These are phyloP conservation scores for Fusarium abutilonis DNA, from an alignment of 2,329 filamentous ascomycete species.

Conservation along the genomic window DNA sequence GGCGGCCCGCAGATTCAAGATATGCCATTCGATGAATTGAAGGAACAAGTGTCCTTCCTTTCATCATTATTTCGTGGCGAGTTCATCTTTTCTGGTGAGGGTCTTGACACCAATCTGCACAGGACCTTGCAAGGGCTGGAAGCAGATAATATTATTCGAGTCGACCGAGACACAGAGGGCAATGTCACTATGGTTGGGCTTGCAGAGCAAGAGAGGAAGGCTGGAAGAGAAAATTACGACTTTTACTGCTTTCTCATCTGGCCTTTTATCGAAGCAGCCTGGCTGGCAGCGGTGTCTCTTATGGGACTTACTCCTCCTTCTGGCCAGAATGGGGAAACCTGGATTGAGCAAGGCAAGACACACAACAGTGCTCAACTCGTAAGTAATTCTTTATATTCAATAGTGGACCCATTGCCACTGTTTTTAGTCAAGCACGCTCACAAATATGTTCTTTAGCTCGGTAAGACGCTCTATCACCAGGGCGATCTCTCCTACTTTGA, in stretches of 20 bases:
- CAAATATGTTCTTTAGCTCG: constrained; percentile 64
- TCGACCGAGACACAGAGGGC: constrained; percentile 66
- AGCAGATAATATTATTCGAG: constrained; percentile 77
- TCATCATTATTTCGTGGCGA: constrained; percentile 94
- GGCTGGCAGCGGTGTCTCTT: constrained; percentile 88
- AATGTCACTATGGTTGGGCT: constrained; percentile 76
- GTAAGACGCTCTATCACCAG: constrained; percentile 97
- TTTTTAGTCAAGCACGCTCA: constrained; percentile 15
- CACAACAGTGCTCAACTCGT: constrained; percentile 85
- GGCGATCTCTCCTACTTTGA: constrained; percentile 97
- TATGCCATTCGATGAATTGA: constrained; percentile 77
- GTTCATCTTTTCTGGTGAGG: constrained; percentile 94
- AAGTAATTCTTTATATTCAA: constrained; percentile 46
- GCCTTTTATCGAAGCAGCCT: constrained; percentile 95
- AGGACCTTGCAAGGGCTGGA: constrained; percentile 82
- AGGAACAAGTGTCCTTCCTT: constrained; percentile 85
- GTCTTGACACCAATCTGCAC: constrained; percentile 80
- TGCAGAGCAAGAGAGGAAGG: constrained; percentile 76
- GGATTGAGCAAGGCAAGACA: constrained; percentile 80
- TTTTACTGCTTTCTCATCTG: constrained; percentile 99
- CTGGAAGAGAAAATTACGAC: constrained; percentile 92
- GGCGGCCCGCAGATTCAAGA: constrained; percentile 84
- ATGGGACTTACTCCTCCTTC: constrained; percentile 84
- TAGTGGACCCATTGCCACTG: neutral
- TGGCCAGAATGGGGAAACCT: constrained; percentile 68